These are phyloP conservation scores for Podila clonocystis DNA, from an alignment of 192 early-diverging fungal genomes.

Conservation along the genomic window DNA sequence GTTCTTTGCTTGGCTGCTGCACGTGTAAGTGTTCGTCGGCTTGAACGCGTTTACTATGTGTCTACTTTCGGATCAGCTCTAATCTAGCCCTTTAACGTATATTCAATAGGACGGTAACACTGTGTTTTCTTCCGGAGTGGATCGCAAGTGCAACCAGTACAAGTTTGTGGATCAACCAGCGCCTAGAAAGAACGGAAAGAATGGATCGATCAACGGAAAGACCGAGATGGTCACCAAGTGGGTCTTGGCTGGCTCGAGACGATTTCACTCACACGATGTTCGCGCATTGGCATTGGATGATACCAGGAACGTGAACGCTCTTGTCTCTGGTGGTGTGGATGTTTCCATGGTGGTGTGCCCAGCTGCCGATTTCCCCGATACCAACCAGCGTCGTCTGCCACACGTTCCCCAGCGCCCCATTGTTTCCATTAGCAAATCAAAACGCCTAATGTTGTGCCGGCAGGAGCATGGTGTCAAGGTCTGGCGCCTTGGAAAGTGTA, in stretches of 20 bases:
- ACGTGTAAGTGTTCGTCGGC: slow-evolving; percentile 30
- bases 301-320: slow-evolving; percentile 65
- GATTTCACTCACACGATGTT: slow-evolving; percentile 96
- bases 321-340: slow-evolving; percentile 90
- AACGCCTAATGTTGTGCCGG: slow-evolving; percentile 69
- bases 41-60: background rate
- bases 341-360: slow-evolving; percentile 73
- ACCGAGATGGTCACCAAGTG: slow-evolving; percentile 62
- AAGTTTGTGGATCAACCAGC: slow-evolving; percentile 57
- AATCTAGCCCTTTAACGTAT: background rate
- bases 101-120: slow-evolving; percentile 60
- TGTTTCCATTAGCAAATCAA: slow-evolving; percentile 69
- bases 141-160: slow-evolving; percentile 86
- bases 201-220: slow-evolving; percentile 18
- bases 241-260: slow-evolving; percentile 85
- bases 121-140: slow-evolving; percentile 91
- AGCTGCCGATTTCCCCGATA: slow-evolving; percentile 68
- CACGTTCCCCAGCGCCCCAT: slow-evolving; percentile 69
- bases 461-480: slow-evolving; percentile 77
- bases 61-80: background rate
- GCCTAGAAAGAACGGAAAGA: slow-evolving; percentile 33
- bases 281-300: slow-evolving; percentile 86
- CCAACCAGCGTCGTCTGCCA: slow-evolving; percentile 68
- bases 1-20: slow-evolving; percentile 84
- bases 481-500: slow-evolving; percentile 82